Evolutionary conservation across 495 filamentous ascomycete genomes (phyloP).

Genomic region (Daldinia caldariorum): DNA sequence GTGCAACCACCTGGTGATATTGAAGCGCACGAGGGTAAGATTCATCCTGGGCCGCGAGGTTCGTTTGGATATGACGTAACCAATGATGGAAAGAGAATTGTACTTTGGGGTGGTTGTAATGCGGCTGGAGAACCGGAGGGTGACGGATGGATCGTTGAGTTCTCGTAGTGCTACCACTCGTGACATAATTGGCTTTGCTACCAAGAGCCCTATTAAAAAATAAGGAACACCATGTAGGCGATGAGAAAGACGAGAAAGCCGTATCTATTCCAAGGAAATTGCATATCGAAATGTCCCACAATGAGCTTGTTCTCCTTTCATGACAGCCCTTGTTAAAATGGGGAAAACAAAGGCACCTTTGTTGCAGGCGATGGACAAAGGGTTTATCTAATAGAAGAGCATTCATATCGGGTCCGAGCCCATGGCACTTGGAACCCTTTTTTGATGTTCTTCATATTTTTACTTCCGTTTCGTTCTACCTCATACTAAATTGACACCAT

Average conservation of each 20-base stretch:
- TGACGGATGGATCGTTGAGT: constrained; percentile 62
- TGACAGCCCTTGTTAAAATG: background rate
- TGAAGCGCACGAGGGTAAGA: constrained; percentile 53
- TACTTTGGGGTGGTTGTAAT: constrained; percentile 64
- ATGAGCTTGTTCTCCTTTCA: constrained; percentile 8
- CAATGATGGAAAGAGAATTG: constrained; percentile 53
- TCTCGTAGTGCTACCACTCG: constrained; percentile 42
- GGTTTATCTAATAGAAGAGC: background rate
- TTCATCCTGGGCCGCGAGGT: constrained; percentile 62
- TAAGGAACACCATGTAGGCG: background rate
- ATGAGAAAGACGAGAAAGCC: background rate
- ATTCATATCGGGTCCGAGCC: background rate
- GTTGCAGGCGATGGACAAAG: constrained; percentile 13
- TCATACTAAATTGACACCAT: constrained; percentile 5
- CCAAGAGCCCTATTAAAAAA: background rate
- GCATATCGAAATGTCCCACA: background rate
- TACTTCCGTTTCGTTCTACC: background rate
- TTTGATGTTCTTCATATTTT: background rate
- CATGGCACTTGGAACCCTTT: background rate
- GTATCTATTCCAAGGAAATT: background rate
- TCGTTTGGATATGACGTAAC: constrained; percentile 58
- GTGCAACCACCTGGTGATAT: constrained; percentile 56
- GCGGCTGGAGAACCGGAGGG: constrained; percentile 59
- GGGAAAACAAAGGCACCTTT: background rate
- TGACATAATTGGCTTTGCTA: background rate